Evolutionary conservation across 441 rosid species (phyloP).

Genomic region (Lepidium campestre): DNA sequence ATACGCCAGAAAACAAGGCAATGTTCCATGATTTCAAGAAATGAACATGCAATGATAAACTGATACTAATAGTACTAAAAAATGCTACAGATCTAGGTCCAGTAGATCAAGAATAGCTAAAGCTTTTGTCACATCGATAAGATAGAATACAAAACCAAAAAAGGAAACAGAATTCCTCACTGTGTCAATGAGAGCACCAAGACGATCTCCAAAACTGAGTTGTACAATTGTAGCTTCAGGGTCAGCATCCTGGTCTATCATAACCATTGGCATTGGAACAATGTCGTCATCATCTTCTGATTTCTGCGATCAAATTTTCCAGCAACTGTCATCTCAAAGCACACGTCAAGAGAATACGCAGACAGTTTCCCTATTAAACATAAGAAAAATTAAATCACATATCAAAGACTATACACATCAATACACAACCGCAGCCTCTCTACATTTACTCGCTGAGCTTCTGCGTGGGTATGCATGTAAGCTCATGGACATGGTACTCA

Average conservation of each 20-base stretch:
- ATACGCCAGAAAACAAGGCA: constrained; percentile 5
- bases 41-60: neutral
- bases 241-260: constrained; percentile 87
- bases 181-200: constrained; percentile 93
- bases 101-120: neutral
- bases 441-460: neutral
- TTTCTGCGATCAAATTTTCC: constrained; percentile 42
- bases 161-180: constrained; percentile 30
- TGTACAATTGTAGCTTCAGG: constrained; percentile 76
- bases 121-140: neutral
- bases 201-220: constrained; percentile 92
- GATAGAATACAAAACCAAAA: neutral
- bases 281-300: constrained; percentile 37
- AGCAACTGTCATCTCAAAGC: constrained; percentile 27
- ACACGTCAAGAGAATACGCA: constrained; percentile 17
- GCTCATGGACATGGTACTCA: neutral
- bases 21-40: neutral
- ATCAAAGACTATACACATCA: neutral
- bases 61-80: neutral
- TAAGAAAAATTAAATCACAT: neutral
- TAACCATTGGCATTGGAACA: constrained; percentile 41
- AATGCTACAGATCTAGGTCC: neutral
- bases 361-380: constrained; percentile 2
- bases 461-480: neutral
- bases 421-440: neutral